These are phyloP conservation scores for Umbelopsis sp. DNA, from an alignment of 192 early-diverging fungal species.

Conservation along the genomic window DNA sequence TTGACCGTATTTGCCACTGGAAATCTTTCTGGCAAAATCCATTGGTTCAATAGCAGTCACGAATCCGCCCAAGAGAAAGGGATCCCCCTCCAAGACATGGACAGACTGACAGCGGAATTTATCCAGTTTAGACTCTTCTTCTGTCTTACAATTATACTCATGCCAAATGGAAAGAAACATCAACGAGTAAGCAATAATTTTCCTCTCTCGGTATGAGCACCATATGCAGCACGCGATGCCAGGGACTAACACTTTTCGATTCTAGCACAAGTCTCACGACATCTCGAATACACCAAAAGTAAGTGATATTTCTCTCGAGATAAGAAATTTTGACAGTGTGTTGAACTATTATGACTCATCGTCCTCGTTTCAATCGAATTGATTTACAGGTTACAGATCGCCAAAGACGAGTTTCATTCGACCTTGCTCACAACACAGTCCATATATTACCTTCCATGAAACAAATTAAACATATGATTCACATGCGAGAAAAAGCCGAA, in stretches of 20 bases:
- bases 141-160: neutral
- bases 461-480: constrained; percentile 30
- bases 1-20: no score
- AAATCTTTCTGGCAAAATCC: no score
- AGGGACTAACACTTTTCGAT: neutral
- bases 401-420: constrained; percentile 40
- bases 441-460: constrained; percentile 40
- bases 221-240: neutral
- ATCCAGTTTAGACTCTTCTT: neutral
- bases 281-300: constrained; percentile 5
- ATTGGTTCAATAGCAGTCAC: no score
- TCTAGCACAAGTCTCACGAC: constrained; percentile 10
- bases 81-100: no score
- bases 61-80: no score
- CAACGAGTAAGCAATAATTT: neutral
- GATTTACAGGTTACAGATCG: constrained; percentile 1
- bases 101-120: neutral
- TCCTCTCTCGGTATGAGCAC: neutral
- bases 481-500: constrained; percentile 30
- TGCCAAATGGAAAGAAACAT: constrained; percentile 12
- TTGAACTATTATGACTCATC: neutral
- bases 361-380: neutral
- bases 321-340: neutral
- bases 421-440: constrained; percentile 41
- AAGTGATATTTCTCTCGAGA: neutral